Percentiles rank a stretch among this genome's conserved stretches.
These are phyloP conservation scores for Moniliella sp. DNA, from an alignment of 1,284 basidiomycete genomes.

Conservation along the genomic window DNA sequence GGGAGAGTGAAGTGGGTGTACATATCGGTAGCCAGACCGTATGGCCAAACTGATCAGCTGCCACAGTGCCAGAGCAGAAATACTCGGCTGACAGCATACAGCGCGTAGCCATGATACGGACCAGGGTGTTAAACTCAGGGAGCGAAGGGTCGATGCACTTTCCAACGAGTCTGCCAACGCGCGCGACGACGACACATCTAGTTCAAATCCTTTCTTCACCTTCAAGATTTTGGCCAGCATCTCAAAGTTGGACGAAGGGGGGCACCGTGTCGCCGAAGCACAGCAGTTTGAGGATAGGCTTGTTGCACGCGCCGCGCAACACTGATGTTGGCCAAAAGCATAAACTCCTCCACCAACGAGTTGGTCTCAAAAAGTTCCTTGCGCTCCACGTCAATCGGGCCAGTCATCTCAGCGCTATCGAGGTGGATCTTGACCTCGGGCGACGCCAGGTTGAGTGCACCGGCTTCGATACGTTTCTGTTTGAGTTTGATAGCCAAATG, in stretches of 20 bases:
- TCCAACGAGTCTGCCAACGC: constrained; percentile 77
- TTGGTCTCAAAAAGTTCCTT: constrained; percentile 84
- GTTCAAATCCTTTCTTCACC: constrained; percentile 61
- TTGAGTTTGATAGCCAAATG: constrained; percentile 65
- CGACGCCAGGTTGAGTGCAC: constrained; percentile 84
- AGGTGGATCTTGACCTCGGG: constrained; percentile 90
- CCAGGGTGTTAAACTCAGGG: constrained; percentile 73
- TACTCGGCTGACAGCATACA: constrained; percentile 98
- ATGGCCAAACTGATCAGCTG: constrained; percentile 81
- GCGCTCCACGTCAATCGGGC: constrained; percentile 91
- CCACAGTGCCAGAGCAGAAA: constrained; percentile 82
- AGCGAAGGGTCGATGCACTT: constrained; percentile 57
- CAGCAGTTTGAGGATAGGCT: constrained; percentile 81
- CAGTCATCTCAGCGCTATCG: constrained; percentile 71
- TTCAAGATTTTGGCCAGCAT: constrained; percentile 74
- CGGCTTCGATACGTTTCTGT: constrained; percentile 66
- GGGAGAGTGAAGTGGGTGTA: constrained; percentile 79
- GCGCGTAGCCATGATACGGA: constrained; percentile 93
- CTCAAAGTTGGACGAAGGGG: constrained; percentile 89
- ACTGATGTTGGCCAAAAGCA: constrained; percentile 84
- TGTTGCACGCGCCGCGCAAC: constrained; percentile 81
- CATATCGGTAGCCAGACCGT: constrained; percentile 83
- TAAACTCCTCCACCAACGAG: constrained; percentile 92
- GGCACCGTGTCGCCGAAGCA: constrained; percentile 74
- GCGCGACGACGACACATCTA: constrained; percentile 77